Evolutionary conservation across 441 rosid species (phyloP), one percentile per base, ranked within the genome.

Genomic region (Adansonia gregorii): DNA sequence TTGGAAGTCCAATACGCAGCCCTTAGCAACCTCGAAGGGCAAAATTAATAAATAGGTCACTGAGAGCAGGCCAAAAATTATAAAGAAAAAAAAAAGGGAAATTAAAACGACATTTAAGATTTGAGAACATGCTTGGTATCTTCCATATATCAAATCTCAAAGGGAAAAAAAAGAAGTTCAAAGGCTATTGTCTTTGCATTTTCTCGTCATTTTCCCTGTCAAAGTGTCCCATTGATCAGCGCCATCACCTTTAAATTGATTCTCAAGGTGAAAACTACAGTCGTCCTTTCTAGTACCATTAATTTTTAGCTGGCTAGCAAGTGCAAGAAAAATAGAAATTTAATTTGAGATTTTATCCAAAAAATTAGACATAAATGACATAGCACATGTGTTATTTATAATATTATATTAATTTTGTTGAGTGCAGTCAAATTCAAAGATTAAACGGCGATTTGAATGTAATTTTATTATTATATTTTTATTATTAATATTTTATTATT

Each of bases 71-170:
- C 39, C n/a, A 60, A 60, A 22, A 24, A 14, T 27, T 27, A 27
- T 27, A n/a, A 3, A 35, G 7, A 31, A 27, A 14, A 10, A 31
- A 6, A 63, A 0, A 9, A 8, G 1, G 8, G 46, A 43, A 43
- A 43, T 43, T 43, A 60, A 0, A 31, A 64, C 15, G 7, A 54
- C n/a, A 63, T 64, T 5, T 59, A 35, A 22, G 35, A 22, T 59
- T 64, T 15, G 68, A 35, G 69, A 15, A 35, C 69, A 35, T 67
- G 72, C 72, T 67, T 46, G 54, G 72, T 20, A 67, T 48, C 73
- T 69, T 69, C 48, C 10, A 69, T 48, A 45, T 67, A 20, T 45
- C 17, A 52, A 14, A 15, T 3, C 14, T 52, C 58, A 52, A 54
- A 54, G 1, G 14, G 12, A 54, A 15, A 3, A 14, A 52, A 48